A percentile compares a stretch with the other conserved stretches of the same genome.
phyloP scores from a whole-genome alignment of 768 basidiomycete genomes.

The Filobasidium floriforme region DNA sequence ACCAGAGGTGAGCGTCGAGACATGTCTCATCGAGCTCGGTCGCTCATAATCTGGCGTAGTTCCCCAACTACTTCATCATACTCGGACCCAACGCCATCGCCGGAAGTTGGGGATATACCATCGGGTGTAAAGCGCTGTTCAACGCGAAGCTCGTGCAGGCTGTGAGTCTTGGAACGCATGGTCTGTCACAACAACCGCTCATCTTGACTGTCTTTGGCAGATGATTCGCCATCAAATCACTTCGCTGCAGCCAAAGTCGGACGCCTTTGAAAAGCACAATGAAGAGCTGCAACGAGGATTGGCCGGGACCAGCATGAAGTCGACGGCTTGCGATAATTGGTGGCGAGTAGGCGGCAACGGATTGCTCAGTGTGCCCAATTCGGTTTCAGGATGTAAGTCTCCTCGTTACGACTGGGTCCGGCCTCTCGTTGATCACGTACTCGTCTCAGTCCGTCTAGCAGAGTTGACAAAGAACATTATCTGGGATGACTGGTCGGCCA shows the following conservation, averaged over 20 bases:
- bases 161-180: too few relatives aligned
- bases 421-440: too few relatives aligned
- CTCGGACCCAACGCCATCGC: conserved; percentile 19
- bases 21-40: neutral
- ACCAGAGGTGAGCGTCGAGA: conserved; percentile 5
- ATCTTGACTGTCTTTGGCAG: too few relatives aligned
- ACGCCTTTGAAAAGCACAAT: neutral
- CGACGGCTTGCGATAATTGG: neutral
- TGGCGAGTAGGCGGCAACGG: neutral
- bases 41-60: neutral
- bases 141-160: conserved; percentile 1
- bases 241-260: neutral
- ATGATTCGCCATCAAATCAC: neutral
- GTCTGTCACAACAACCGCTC: too few relatives aligned
- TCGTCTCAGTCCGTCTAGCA: too few relatives aligned
- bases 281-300: neutral
- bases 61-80: conserved; percentile 16
- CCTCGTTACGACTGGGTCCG: too few relatives aligned
- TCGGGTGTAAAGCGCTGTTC: conserved; percentile 2
- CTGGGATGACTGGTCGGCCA: too few relatives aligned
- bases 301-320: neutral
- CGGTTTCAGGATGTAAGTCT: neutral
- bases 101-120: conserved; percentile 16
- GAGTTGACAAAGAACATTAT: too few relatives aligned
- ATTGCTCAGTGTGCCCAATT: neutral